Conservation (phyloP, 441 rosid genomes). For the Dalechampia spathulata region DNA sequence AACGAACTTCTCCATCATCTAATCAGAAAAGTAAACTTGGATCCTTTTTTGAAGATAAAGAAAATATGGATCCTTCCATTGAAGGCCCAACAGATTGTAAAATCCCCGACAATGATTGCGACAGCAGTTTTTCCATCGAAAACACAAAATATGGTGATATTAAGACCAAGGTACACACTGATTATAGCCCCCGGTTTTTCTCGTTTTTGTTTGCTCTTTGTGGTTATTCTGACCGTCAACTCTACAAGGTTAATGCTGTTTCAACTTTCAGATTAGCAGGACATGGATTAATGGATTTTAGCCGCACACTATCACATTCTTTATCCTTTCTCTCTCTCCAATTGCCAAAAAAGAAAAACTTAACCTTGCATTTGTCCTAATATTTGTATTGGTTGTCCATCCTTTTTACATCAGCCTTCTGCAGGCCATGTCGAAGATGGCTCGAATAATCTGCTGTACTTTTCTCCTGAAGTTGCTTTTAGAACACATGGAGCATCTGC, state of each 20-base stretch:
- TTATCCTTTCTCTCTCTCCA: too few species aligned
- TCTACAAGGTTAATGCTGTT: neutral
- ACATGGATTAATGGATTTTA: neutral
- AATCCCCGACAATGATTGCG: conserved; percentile 26
- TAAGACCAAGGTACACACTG: conserved; percentile 23
- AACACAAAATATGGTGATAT: conserved; percentile 21
- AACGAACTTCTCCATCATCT: conserved; percentile 34
- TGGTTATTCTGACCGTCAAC: neutral
- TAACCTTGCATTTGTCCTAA: neutral
- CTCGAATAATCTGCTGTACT: conserved; percentile 35
- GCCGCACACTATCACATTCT: too few species aligned
- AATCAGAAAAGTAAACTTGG: conserved; percentile 25
- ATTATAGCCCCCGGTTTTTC: conserved; percentile 36
- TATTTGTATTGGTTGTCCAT: neutral
- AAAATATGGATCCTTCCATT: conserved; percentile 37
- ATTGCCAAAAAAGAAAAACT: neutral
- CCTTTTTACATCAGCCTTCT: conserved; percentile 24
- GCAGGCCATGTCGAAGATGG: conserved; percentile 51
- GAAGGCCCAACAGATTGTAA: conserved; percentile 23
- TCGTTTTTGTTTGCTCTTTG: neutral
- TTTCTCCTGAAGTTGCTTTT: conserved; percentile 56
- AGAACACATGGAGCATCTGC: conserved; percentile 29
- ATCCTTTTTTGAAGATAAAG: conserved; percentile 41
- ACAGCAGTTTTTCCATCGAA: conserved; percentile 21
- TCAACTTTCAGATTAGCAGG: too few species aligned